Evolutionary conservation across 768 basidiomycete species (phyloP).

Genomic region (Gloeopeniophorella convolvens): DNA sequence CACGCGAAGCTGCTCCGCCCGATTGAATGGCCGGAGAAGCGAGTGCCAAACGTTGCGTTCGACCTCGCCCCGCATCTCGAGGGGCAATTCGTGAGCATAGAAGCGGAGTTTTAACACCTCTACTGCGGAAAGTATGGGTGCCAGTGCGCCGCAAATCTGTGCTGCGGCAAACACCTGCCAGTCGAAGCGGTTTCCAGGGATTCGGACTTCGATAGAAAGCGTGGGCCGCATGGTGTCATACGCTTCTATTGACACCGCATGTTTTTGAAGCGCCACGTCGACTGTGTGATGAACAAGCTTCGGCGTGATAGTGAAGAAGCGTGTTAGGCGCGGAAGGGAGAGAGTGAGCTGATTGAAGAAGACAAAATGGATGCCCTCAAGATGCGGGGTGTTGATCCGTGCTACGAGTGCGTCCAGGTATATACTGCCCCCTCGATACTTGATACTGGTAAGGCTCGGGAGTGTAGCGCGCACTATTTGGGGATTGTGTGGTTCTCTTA

Average conservation of each 20-base stretch:
- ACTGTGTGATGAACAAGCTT: too few relatives aligned
- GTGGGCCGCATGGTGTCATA: neutral
- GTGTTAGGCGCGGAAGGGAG: neutral
- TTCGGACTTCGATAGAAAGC: neutral
- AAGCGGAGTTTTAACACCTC: neutral
- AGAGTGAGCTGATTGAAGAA: neutral
- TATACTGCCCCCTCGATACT: neutral
- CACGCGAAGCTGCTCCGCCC: neutral
- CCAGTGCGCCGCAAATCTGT: neutral
- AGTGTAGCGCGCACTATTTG: too few relatives aligned
- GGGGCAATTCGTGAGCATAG: neutral
- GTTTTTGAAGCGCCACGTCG: too few relatives aligned
- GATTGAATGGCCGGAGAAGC: neutral
- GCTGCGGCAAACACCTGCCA: constrained; percentile 3
- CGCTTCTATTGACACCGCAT: too few relatives aligned
- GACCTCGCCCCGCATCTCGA: neutral
- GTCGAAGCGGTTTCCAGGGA: neutral
- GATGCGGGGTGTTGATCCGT: neutral
- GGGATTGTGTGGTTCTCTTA: too few relatives aligned
- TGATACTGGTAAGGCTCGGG: neutral
- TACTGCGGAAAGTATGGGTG: neutral
- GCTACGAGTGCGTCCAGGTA: neutral
- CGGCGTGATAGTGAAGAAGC: too few relatives aligned
- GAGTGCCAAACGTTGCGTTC: neutral
- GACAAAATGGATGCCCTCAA: neutral